These are phyloP conservation scores for Chloris gayana DNA, from an alignment of 176 grass and related monocot genomes.

Conservation along the genomic window DNA sequence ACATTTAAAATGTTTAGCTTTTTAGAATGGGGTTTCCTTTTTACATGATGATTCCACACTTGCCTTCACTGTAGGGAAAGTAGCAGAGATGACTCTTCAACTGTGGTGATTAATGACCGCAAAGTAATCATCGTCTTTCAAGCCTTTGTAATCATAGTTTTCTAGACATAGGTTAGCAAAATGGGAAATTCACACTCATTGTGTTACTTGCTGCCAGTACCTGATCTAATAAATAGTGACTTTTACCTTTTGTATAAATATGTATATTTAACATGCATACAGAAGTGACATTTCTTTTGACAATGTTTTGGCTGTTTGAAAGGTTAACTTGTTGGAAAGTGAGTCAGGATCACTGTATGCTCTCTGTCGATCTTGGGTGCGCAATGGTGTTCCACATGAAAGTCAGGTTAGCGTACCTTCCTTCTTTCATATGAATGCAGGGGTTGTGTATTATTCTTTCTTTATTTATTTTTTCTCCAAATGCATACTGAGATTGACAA, in stretches of 20 bases:
- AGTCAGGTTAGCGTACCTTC: conserved; percentile 53
- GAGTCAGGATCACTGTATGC: conserved; percentile 61
- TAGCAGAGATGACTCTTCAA: conserved; percentile 40
- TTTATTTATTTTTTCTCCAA: neutral
- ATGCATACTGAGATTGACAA: neutral
- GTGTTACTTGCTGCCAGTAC: neutral
- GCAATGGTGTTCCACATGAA: conserved; percentile 59
- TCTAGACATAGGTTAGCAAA: neutral
- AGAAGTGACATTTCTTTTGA: conserved; percentile 35
- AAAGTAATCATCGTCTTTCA: conserved; percentile 39
- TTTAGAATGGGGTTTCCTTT: neutral
- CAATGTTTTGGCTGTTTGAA: conserved; percentile 27
- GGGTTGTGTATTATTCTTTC: conserved; percentile 1
- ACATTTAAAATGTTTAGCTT: conserved; percentile 3
- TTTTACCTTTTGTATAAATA: neutral
- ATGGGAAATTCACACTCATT: neutral
- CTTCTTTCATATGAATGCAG: conserved; percentile 20
- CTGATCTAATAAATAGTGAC: neutral
- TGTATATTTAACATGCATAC: neutral
- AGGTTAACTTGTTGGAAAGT: conserved; percentile 60
- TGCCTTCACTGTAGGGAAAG: conserved; percentile 41
- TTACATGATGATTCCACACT: neutral
- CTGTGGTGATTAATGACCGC: conserved; percentile 55
- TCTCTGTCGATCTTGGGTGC: conserved; percentile 66
- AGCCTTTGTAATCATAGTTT: neutral